Evolutionary conservation across 768 basidiomycete species (phyloP), one percentile per base, ranked within the genome.

Genomic region (Flagelloscypha sp.): DNA sequence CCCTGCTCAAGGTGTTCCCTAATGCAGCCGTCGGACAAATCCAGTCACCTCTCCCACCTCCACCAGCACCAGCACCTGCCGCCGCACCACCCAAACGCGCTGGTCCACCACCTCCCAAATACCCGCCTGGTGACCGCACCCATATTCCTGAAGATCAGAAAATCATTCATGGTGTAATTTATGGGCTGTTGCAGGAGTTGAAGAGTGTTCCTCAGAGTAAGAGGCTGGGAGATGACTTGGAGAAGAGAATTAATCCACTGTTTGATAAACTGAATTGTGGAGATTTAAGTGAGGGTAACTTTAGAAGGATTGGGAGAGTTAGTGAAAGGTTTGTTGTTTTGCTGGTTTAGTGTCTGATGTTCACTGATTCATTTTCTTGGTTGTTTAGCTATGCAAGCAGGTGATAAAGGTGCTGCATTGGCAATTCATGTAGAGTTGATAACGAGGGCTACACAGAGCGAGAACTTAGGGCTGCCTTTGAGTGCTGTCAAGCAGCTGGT

Each of bases 191-290:
- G 46, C 62, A 65, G 29, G 68, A 70, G 25, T 53, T 88, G 60
- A 87, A 72, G 61, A 43, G 79, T 72, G 15, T 24, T 11, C 71
- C 84, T 4, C 76, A 81, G 48, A 84, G 93, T 64, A 84, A 81
- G 54, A 79, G 86, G 22, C 67, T 92, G 45, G 77, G 76, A 1
- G 88, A 89, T 33, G 92, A 94, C 47, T 70, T 92, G 4, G 89
- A 93, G 53, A 73, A 88, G 13, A 72, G 93, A 21, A 66, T 94
- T 47, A 90, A 81, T 50, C 72, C 79, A 0, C 58, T 97, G 29
- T 95, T 93, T 49, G 93, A 95, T 52, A 81, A 79, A n/a, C 59
- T 97, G 47, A 95, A 97, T 56, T 90, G 87, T 50, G 78, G 70
- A 89, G 48, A 84, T 84, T 6, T 53, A 95, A 13, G 81, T 86